A percentile compares a stretch with the other conserved stretches of the same genome.
Conservation (phyloP, 768 basidiomycete species). For the Tephrocybe sp. region DNA sequence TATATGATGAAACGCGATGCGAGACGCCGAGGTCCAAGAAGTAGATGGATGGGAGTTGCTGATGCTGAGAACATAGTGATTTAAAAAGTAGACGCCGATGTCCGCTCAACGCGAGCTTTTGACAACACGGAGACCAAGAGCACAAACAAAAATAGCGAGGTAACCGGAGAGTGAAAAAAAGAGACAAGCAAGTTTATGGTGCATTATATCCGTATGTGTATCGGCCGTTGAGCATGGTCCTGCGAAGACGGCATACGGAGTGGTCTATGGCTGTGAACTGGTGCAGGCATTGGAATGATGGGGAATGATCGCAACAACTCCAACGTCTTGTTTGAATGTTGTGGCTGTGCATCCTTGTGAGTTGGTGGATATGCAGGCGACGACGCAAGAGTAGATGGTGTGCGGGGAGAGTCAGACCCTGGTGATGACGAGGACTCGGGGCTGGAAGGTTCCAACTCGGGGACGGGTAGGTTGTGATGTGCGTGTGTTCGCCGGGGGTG, state of each 20-base stretch:
- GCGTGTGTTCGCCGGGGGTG: constrained; percentile 8
- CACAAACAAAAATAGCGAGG: background rate
- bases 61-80: constrained; percentile 15
- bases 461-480: constrained; percentile 22
- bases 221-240: constrained; percentile 15
- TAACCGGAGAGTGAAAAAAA: background rate
- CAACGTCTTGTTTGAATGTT: constrained; percentile 31
- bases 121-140: background rate
- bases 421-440: constrained; percentile 34
- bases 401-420: constrained; percentile 23
- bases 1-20: constrained; percentile 11
- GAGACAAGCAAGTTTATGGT: background rate
- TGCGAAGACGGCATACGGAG: constrained; percentile 11
- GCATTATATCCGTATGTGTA: constrained; percentile 6
- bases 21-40: constrained; percentile 5
- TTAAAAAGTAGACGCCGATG: constrained; percentile 8
- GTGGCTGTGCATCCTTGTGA: constrained; percentile 16
- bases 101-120: constrained; percentile 1
- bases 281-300: constrained; percentile 32
- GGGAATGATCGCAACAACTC: constrained; percentile 50
- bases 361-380: constrained; percentile 19
- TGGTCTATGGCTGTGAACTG: constrained; percentile 19
- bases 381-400: constrained; percentile 23
- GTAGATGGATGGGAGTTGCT: background rate
- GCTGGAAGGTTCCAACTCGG: constrained; percentile 41